These are phyloP conservation scores for Pyrrhoderma noxium DNA, from an alignment of 1,284 basidiomycete genomes.

Conservation along the genomic window DNA sequence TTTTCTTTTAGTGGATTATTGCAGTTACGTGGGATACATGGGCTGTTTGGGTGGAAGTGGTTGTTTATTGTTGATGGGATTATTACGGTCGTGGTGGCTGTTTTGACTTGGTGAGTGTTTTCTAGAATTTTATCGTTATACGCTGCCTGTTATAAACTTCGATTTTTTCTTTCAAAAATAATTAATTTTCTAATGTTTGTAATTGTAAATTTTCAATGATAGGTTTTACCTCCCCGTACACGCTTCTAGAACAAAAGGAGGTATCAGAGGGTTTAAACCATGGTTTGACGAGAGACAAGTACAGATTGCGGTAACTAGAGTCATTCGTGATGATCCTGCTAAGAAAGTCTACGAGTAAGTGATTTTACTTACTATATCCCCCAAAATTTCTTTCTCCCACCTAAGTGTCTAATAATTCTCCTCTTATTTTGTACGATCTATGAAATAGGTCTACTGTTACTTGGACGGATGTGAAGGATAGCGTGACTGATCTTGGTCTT, in stretches of 20 bases:
- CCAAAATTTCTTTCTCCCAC: too few species aligned
- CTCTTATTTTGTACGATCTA: too few species aligned
- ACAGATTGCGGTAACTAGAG: constrained; percentile 30
- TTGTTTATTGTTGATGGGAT: constrained; percentile 34
- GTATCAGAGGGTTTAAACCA: constrained; percentile 27
- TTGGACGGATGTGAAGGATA: constrained; percentile 31
- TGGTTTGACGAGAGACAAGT: constrained; percentile 32
- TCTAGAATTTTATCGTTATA: background rate
- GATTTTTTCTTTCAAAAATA: too few species aligned
- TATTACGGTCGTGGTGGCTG: constrained; percentile 29
- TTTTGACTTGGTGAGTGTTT: constrained; percentile 27
- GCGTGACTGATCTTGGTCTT: constrained; percentile 30
- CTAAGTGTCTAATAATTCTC: background rate
- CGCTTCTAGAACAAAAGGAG: constrained; percentile 26
- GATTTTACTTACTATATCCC: background rate
- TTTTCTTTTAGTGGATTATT: constrained; percentile 27
- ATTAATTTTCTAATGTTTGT: too few species aligned
- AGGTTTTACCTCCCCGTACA: constrained; percentile 33
- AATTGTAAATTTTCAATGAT: background rate
- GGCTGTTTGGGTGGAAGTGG: constrained; percentile 36
- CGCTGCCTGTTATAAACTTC: too few species aligned
- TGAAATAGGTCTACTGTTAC: constrained; percentile 27
- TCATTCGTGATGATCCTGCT: constrained; percentile 32
- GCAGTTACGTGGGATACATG: constrained; percentile 27
- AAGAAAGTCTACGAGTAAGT: constrained; percentile 32